Evolutionary conservation across 768 basidiomycete genomes (phyloP).

Genomic region (Podaxis sp.): DNA sequence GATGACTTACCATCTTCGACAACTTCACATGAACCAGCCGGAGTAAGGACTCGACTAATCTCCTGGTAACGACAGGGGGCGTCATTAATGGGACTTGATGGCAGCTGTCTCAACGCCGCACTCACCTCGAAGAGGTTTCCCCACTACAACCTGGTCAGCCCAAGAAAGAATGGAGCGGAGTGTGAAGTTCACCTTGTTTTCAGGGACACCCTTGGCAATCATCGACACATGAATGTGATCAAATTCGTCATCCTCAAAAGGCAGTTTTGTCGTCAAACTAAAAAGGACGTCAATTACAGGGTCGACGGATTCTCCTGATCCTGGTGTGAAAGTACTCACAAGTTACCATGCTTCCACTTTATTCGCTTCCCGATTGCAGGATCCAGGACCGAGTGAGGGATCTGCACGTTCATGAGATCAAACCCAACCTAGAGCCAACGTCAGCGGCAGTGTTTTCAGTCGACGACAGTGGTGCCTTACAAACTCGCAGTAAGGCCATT

Average conservation of each 20-base stretch:
- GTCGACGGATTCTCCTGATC: background rate
- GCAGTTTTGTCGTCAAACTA: conserved; percentile 71
- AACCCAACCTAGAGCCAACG: conserved; percentile 57
- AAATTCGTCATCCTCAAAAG: conserved; percentile 80
- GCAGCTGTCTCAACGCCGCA: background rate
- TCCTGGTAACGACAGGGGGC: conserved; percentile 42
- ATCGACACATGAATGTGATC: conserved; percentile 73
- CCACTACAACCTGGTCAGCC: conserved; percentile 44
- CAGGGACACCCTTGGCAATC: conserved; percentile 66
- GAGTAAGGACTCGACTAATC: conserved; percentile 63
- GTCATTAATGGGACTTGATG: background rate
- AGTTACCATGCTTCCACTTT: conserved; percentile 74
- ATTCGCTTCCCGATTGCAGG: conserved; percentile 51
- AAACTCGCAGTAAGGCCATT: conserved; percentile 63
- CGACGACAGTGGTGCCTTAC: conserved; percentile 32
- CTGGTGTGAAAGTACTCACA: conserved; percentile 36
- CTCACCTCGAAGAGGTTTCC: conserved; percentile 59
- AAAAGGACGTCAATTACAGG: background rate
- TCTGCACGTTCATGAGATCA: conserved; percentile 73
- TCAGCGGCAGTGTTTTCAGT: background rate
- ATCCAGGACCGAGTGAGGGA: conserved; percentile 49
- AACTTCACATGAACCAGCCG: conserved; percentile 67
- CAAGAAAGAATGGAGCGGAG: conserved; percentile 1
- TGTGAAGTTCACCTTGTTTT: conserved; percentile 55
- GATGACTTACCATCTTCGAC: conserved; percentile 60